These are phyloP conservation scores for Sorghum bicolor DNA, from an alignment of 176 grass and related monocot genomes.

Conservation along the genomic window DNA sequence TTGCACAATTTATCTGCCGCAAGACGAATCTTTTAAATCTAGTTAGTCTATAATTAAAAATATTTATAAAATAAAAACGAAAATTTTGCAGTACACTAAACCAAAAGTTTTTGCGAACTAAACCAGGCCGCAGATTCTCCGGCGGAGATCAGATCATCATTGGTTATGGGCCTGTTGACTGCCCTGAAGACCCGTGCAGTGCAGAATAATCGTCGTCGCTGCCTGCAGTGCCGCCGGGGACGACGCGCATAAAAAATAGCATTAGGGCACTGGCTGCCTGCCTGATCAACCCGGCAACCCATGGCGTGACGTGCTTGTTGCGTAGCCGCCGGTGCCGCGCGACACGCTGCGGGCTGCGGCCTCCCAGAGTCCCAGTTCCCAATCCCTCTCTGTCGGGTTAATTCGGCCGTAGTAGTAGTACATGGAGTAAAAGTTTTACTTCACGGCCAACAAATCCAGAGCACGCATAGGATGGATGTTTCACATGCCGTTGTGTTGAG, in stretches of 20 bases:
- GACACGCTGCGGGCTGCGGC: constrained; percentile 18
- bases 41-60: too few species aligned
- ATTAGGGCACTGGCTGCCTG: neutral
- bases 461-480: neutral
- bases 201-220: neutral
- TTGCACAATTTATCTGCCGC: too few species aligned
- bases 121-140: constrained; percentile 56
- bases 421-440: neutral
- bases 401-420: neutral
- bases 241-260: neutral
- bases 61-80: too few species aligned
- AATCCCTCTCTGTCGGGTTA: neutral
- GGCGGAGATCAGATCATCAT: neutral
- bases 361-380: neutral
- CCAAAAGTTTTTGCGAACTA: too few species aligned
- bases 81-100: too few species aligned
- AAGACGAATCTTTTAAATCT: too few species aligned
- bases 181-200: constrained; percentile 26
- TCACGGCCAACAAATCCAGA: neutral
- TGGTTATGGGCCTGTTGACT: constrained; percentile 34
- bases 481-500: neutral
- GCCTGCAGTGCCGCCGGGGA: neutral
- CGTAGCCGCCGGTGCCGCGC: constrained; percentile 15
- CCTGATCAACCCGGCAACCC: neutral
- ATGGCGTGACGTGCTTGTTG: constrained; percentile 29